Conservation (phyloP, 2,329 filamentous ascomycete genomes). For the Microascus cirrosus region DNA sequence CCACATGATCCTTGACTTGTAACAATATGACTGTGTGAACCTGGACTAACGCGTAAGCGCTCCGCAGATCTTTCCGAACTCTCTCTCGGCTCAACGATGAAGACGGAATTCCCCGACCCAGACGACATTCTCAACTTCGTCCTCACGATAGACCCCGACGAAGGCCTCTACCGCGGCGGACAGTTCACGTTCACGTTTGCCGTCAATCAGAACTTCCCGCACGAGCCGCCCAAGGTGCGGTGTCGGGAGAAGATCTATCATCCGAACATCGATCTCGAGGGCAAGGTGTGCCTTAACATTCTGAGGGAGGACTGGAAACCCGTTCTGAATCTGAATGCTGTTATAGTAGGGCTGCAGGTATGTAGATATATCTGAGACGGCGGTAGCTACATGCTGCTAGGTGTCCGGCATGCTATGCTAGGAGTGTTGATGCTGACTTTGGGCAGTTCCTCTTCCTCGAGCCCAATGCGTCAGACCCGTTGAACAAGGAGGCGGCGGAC, state of each 20-base stretch:
- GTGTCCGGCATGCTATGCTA: not conserved
- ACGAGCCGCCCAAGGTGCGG: conserved; percentile 94
- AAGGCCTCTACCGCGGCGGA: conserved; percentile 80
- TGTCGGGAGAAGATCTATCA: conserved; percentile 99
- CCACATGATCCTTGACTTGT: not conserved
- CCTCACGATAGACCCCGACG: conserved; percentile 73
- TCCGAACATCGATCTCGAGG: conserved; percentile 94
- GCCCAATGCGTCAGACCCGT: conserved; percentile 90
- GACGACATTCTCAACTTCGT: conserved; percentile 81
- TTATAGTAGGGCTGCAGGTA: conserved; percentile 88
- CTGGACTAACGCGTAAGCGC: not conserved
- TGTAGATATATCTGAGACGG: conserved; percentile 10
- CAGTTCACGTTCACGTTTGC: conserved; percentile 82
- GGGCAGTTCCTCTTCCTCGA: conserved; percentile 88
- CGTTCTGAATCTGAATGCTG: conserved; percentile 89
- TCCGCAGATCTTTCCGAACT: conserved; percentile 66
- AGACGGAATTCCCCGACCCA: conserved; percentile 67
- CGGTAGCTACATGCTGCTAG: too few relatives aligned
- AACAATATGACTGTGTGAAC: not conserved
- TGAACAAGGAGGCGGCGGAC: conserved; percentile 96
- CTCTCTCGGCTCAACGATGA: conserved; percentile 69
- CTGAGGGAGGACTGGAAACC: conserved; percentile 98
- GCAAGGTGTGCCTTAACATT: conserved; percentile 97
- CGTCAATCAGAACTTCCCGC: conserved; percentile 91
- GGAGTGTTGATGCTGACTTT: not conserved